These are phyloP conservation scores for Eucalyptus pauciflora DNA, from an alignment of 345 rosid species.

Conservation along the genomic window DNA sequence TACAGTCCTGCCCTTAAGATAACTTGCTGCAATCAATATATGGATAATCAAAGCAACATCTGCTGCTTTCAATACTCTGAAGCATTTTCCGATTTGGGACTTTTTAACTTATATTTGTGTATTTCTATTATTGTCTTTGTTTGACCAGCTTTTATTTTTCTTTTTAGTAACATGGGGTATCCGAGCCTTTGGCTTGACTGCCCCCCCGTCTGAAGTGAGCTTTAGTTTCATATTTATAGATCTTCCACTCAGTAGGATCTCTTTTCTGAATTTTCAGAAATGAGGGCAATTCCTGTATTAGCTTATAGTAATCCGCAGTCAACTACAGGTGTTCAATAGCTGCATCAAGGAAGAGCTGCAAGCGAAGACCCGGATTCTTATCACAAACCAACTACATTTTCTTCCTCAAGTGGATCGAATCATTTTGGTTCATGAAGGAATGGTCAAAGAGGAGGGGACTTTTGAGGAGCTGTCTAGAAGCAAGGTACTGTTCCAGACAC, in stretches of 20 bases:
- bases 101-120: neutral
- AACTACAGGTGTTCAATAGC: constrained; percentile 67
- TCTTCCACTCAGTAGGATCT: neutral
- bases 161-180: neutral
- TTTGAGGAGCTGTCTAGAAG: constrained; percentile 70
- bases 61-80: neutral
- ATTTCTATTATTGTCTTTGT: neutral
- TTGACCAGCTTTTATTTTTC: neutral
- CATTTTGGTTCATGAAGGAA: constrained; percentile 63
- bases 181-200: neutral
- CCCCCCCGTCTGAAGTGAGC: neutral
- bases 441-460: constrained; percentile 78
- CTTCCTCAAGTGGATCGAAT: constrained; percentile 86
- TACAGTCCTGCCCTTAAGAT: neutral
- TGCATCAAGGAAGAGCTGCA: constrained; percentile 74
- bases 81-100: neutral
- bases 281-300: neutral
- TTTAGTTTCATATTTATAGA: neutral
- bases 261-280: neutral
- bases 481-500: constrained; percentile 62
- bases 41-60: neutral
- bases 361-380: constrained; percentile 80
- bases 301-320: neutral
- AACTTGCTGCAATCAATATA: neutral
- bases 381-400: constrained; percentile 93